These are phyloP conservation scores for Agroathelia rolfsii DNA, from an alignment of 1,284 basidiomycete species.

Conservation along the genomic window DNA sequence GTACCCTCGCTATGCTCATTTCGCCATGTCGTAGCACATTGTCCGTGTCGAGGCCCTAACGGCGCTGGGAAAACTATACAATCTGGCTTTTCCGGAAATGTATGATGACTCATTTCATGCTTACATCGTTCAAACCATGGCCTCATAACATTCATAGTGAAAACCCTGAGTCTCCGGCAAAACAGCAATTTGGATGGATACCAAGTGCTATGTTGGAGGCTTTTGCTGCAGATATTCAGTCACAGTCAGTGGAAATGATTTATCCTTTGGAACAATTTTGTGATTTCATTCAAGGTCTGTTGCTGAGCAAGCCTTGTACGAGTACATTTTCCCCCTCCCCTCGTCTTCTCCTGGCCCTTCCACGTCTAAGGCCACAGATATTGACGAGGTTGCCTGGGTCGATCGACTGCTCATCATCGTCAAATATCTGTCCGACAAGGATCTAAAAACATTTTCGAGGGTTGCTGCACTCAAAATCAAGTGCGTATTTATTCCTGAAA, in stretches of 20 bases:
- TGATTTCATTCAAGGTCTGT: conserved; percentile 31
- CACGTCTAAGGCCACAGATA: conserved; percentile 44
- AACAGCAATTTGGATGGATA: conserved; percentile 89
- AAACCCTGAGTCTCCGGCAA: conserved; percentile 63
- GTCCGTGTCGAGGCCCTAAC: conserved; percentile 81
- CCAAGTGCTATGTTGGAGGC: conserved; percentile 73
- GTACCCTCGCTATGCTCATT: background rate
- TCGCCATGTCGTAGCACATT: conserved; percentile 35
- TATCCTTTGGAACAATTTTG: conserved; percentile 1
- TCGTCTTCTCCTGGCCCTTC: conserved; percentile 29
- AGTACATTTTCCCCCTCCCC: conserved; percentile 78
- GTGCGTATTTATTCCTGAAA: conserved; percentile 44
- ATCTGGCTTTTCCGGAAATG: conserved; percentile 85
- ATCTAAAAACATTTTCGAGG: conserved; percentile 45
- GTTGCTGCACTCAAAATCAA: conserved; percentile 52
- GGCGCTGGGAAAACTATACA: conserved; percentile 73
- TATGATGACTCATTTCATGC: conserved; percentile 28
- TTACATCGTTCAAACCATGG: background rate
- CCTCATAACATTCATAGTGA: conserved; percentile 54
- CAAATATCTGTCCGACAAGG: conserved; percentile 56
- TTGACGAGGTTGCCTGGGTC: conserved; percentile 78
- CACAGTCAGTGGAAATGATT: conserved; percentile 1
- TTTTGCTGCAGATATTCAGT: too few species aligned
- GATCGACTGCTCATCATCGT: conserved; percentile 75
- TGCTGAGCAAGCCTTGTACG: conserved; percentile 58